Percentiles rank a stretch among this genome's conserved stretches.
These are phyloP conservation scores for Blechomonas ayalai DNA, from an alignment of 208 protist genomes.

Conservation along the genomic window DNA sequence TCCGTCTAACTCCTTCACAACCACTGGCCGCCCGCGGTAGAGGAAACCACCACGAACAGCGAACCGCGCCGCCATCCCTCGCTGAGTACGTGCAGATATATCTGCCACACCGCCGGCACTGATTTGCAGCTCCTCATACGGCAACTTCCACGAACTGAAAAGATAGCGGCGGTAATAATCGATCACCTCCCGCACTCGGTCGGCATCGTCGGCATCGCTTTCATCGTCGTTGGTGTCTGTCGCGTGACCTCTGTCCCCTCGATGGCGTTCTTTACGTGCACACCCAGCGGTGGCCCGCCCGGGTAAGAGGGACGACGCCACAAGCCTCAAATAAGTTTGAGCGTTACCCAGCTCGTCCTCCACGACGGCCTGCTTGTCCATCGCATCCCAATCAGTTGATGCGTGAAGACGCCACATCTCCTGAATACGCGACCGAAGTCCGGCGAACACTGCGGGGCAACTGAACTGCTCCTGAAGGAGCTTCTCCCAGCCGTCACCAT, in stretches of 20 bases:
- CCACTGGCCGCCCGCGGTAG: slow-evolving; percentile 12
- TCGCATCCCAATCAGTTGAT: slow-evolving; percentile 22
- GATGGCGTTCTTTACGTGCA: background rate
- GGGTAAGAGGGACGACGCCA: background rate
- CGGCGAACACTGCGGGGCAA: slow-evolving; percentile 27
- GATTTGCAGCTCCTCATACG: slow-evolving; percentile 27
- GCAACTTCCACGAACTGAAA: slow-evolving; percentile 37
- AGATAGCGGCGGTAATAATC: slow-evolving; percentile 26
- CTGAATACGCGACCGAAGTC: slow-evolving; percentile 28
- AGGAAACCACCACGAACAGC: slow-evolving; percentile 10
- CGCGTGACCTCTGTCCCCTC: background rate
- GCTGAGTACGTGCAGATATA: too few relatives aligned
- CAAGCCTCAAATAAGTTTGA: background rate
- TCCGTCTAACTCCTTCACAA: slow-evolving; percentile 18
- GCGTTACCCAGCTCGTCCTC: slow-evolving; percentile 26
- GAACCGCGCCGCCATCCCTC: slow-evolving; percentile 2
- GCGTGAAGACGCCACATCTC: slow-evolving; percentile 56
- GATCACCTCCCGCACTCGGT: slow-evolving; percentile 16
- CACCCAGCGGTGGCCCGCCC: background rate
- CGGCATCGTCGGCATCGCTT: background rate
- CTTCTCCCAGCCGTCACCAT: slow-evolving; percentile 16
- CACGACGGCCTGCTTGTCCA: slow-evolving; percentile 19
- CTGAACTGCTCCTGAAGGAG: slow-evolving; percentile 40
- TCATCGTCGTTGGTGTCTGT: background rate
- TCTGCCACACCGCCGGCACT: background rate